A percentile compares a stretch with the other conserved stretches of the same genome.
phyloP scores from a whole-genome alignment of 2,329 filamentous ascomycete genomes.

The Cordyceps fumosorosea region DNA sequence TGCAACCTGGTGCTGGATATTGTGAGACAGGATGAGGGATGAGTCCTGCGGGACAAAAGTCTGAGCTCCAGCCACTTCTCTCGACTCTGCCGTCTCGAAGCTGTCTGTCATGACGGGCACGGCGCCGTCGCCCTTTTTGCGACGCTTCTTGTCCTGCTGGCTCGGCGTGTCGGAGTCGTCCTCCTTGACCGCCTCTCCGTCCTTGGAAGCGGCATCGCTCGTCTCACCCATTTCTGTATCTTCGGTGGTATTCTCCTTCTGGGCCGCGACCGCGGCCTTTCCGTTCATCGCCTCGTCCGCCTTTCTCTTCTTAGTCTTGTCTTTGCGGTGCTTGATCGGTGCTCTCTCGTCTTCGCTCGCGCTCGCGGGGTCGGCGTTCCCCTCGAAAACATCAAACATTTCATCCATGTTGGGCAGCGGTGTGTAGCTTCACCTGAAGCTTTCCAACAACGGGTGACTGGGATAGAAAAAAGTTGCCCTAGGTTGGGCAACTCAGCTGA shows the following conservation, averaged over 20 bases:
- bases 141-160: constrained; percentile 54
- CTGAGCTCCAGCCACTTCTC: constrained; percentile 76
- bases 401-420: constrained; percentile 55
- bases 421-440: neutral
- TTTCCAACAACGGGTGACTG: neutral
- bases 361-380: constrained; percentile 39
- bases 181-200: constrained; percentile 27
- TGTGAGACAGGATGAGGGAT: constrained; percentile 82
- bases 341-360: constrained; percentile 37
- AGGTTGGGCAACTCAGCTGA: neutral
- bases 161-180: constrained; percentile 39
- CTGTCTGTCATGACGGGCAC: constrained; percentile 79
- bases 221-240: constrained; percentile 40
- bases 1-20: constrained; percentile 97
- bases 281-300: constrained; percentile 71
- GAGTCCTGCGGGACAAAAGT: constrained; percentile 60
- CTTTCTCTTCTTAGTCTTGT: constrained; percentile 78
- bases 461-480: neutral
- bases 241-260: neutral
- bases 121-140: constrained; percentile 59
- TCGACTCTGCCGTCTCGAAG: constrained; percentile 90
- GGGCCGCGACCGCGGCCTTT: constrained; percentile 23
- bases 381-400: constrained; percentile 76
- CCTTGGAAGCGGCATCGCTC: constrained; percentile 31
- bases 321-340: constrained; percentile 43